Base-by-base conservation (phyloP, 768 basidiomycete genomes). In the Coprinellus micaceus region DNA sequence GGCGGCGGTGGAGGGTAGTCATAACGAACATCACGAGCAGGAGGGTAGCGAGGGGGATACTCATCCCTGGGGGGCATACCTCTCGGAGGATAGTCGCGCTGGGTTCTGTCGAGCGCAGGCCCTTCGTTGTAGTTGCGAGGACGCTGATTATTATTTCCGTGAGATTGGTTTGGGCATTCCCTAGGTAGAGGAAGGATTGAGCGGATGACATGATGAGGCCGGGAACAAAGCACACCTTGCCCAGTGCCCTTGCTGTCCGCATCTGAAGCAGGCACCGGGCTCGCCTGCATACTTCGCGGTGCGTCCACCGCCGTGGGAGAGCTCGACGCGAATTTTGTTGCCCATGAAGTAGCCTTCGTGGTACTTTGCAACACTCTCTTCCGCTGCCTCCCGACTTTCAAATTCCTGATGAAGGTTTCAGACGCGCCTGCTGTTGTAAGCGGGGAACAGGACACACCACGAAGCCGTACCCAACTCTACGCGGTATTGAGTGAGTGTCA, bases 321-420 rank as follows among this genome's bases (percentile, higher is more conserved):
- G 73, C 66, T 94, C 92, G 10, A 94, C 92, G 11, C 89, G 85
- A 54, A 94, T 92, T 75, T 90, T 92, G 69, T 91, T 92, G 41
- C 92, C 91, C 90, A 94, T 91, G 68, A 94, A 94, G 59, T 78
- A 86, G 1, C 91, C 91, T 74, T 93, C 91, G 60, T 94, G 82
- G 63, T 94, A 94, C 67, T 92, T 92, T 4, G 85, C 82, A 4
- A 94, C 89, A 57, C 90, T 91, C 69, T 90, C 87, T 67, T 93
- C 90, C 1, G 91, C 91, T 39, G 91, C 88, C 62, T 88, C 85
- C 45, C 82, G 80, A 49, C 57, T 86, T 29, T 91, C 90, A 61
- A 94, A 94, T 82, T 93, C 91, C 91, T 94, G 60, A 1, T 46
- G 28, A 25, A 37, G 25, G 24, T 25, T 26, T 52, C 52, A 60